Percentiles rank a stretch among this genome's conserved stretches.
These are phyloP conservation scores for Myrmaecium sp. DNA, from an alignment of 2,329 filamentous ascomycete species.

Conservation along the genomic window DNA sequence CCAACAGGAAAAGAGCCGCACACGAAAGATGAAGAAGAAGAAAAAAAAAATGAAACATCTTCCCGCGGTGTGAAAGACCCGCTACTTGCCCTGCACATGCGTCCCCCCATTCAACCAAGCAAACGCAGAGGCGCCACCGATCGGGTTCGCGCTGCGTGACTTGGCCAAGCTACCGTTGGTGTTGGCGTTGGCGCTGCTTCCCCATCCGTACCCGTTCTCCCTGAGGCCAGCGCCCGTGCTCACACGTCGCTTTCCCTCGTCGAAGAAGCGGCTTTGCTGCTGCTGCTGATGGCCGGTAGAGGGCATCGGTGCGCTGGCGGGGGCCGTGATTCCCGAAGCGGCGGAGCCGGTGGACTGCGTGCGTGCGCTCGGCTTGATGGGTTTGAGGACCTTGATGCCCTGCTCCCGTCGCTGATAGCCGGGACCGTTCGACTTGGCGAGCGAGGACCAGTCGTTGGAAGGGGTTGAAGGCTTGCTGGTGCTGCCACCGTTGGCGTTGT, in stretches of 20 bases:
- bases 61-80: too few species aligned
- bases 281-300: conserved; percentile 17
- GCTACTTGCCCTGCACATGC: too few species aligned
- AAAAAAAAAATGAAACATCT: too few species aligned
- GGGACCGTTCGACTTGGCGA: conserved; percentile 37
- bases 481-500: conserved; percentile 5
- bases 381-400: conserved; percentile 81
- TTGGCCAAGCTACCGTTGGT: conserved; percentile 12
- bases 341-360: conserved; percentile 17
- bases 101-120: conserved; percentile 94
- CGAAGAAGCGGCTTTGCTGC: conserved; percentile 24
- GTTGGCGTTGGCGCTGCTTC: not conserved
- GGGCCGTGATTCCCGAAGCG: conserved; percentile 13
- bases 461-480: conserved; percentile 2
- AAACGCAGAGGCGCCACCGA: conserved; percentile 86
- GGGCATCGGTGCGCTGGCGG: conserved; percentile 14
- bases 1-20: too few species aligned
- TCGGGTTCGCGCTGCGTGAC: conserved; percentile 55
- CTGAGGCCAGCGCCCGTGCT: conserved; percentile 4
- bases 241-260: conserved; percentile 25
- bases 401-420: conserved; percentile 55
- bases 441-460: conserved; percentile 35
- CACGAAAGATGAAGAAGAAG: too few species aligned
- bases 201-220: conserved; percentile 1
- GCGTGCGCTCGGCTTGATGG: conserved; percentile 46